Base-by-base conservation (phyloP, 2,329 filamentous ascomycete genomes). In the Pseudocercospora fuligena region DNA sequence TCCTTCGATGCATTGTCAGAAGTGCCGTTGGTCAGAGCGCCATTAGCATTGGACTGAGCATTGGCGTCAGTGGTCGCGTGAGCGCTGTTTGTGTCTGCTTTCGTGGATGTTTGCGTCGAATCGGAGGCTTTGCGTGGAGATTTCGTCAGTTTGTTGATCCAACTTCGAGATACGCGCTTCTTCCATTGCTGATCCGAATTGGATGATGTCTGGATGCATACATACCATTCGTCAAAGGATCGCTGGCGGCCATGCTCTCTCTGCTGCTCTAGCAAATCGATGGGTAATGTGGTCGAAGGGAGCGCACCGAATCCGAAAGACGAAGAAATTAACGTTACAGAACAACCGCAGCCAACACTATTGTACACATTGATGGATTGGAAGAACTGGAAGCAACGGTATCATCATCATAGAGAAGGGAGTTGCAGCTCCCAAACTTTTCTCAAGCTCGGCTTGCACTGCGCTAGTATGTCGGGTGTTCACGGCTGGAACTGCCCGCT, bases 11-110 rank as follows among this genome's bases (percentile, higher is more conserved):
- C 65, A 56, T 71, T 61, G 16, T 69, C 63, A 19, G 61, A 40
- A n/a, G 47, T 31, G 43, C 61, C 67, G 59, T 47, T 51, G 59
- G 59, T 64, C 25, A 27, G 23, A 46, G 57, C 51, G 56, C 68
- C 71, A 58, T 71, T 70, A 31, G 40, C 25, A 67, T 43, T 60
- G 64, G 66, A 69, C 60, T 33, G 60, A 64, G 67, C 69, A 61
- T 63, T 67, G 59, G 60, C 57, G 31, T 61, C 57, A 47, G 65
- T 61, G 57, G 61, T 61, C 56, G 65, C 61, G 61, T 67, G 57
- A 61, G 57, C 47, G n/a, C 40, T 51, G 46, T 59, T 33, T 43
- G 63, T 53, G 57, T 43, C 63, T 53, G 65, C 16, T 51, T 64
- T 40, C 29, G 56, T 64, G 49, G 61, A 61, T 54, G 63, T 31